A percentile compares a stretch with the other conserved stretches of the same genome.
These are phyloP conservation scores for Yamadazyma diddensiae DNA, from an alignment of 1,139 yeast genomes.

Conservation along the genomic window DNA sequence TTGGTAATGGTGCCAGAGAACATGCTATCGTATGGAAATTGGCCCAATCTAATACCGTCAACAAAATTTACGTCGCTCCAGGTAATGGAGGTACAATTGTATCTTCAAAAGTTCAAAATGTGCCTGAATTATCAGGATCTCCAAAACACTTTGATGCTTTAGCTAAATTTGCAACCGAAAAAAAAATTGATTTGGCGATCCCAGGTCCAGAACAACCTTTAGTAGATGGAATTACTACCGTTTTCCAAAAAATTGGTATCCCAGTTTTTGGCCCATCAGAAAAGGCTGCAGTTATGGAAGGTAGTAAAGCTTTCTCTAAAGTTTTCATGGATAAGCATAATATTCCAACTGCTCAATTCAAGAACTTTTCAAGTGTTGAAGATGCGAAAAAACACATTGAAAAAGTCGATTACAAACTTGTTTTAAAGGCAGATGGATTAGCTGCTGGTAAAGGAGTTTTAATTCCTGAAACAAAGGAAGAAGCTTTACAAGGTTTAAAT, in stretches of 20 bases:
- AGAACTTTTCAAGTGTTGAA: conserved; percentile 74
- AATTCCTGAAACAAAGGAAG: conserved; percentile 81
- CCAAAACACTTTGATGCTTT: conserved; percentile 58
- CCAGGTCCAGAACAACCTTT: conserved; percentile 99
- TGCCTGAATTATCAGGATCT: conserved; percentile 62
- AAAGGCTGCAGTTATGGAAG: conserved; percentile 92
- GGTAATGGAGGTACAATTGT: conserved; percentile 92
- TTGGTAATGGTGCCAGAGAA: conserved; percentile 99
- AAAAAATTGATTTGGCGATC: conserved; percentile 70
- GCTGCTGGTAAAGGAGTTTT: conserved; percentile 99
- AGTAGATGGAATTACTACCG: conserved; percentile 83
- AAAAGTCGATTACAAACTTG: conserved; percentile 70
- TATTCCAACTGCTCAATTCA: conserved; percentile 91
- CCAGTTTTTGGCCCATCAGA: conserved; percentile 96
- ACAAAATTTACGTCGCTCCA: conserved; percentile 84
- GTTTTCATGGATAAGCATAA: conserved; percentile 87
- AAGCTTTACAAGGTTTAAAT: conserved; percentile 79
- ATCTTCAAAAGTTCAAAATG: conserved; percentile 61
- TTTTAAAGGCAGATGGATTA: conserved; percentile 94
- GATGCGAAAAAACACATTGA: conserved; percentile 71
- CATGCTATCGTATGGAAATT: conserved; percentile 95
- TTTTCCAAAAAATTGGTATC: conserved; percentile 75
- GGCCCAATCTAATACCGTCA: conserved; percentile 70
- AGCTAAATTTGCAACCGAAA: conserved; percentile 66
- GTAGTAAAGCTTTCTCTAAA: conserved; percentile 93